A percentile compares a stretch with the other conserved stretches of the same genome.
Conservation (phyloP, 768 basidiomycete species). For the Boletus fagicola region DNA sequence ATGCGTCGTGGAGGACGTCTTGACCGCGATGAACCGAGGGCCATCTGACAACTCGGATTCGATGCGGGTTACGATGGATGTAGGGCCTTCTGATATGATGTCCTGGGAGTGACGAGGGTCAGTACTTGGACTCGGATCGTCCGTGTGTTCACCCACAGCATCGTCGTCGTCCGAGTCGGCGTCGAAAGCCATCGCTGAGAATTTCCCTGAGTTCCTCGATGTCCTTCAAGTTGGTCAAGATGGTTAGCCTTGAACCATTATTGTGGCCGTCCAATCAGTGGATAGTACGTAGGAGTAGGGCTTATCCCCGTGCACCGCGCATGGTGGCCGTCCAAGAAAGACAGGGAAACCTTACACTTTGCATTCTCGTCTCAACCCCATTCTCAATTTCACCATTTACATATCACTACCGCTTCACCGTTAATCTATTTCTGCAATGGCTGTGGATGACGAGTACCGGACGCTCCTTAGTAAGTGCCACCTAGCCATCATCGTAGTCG, state of each 20-base stretch:
- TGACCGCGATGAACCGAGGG: constrained; percentile 39
- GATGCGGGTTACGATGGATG: constrained; percentile 26
- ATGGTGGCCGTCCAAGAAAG: neutral
- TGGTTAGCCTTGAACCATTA: neutral
- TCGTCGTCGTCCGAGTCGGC: neutral
- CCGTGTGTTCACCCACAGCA: constrained; percentile 6
- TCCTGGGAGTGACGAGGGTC: constrained; percentile 15
- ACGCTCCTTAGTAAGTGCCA: constrained; percentile 21
- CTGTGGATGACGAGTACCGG: constrained; percentile 9
- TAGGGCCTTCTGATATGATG: constrained; percentile 25
- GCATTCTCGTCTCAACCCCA: neutral
- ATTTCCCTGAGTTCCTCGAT: neutral
- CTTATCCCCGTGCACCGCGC: neutral
- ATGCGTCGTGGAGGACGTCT: constrained; percentile 46
- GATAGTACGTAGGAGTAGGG: neutral
- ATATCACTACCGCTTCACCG: neutral
- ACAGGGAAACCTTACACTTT: neutral
- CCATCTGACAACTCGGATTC: constrained; percentile 5
- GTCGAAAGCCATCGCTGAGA: constrained; percentile 10
- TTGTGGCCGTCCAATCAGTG: neutral
- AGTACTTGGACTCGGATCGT: neutral
- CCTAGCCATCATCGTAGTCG: neutral
- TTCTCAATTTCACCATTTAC: neutral
- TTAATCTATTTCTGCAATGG: constrained; percentile 12
- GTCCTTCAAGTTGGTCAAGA: neutral